Evolutionary conservation across 306 rosid species (phyloP), one percentile per base, ranked within the genome.

Genomic region (Spatholobus suberectus): DNA sequence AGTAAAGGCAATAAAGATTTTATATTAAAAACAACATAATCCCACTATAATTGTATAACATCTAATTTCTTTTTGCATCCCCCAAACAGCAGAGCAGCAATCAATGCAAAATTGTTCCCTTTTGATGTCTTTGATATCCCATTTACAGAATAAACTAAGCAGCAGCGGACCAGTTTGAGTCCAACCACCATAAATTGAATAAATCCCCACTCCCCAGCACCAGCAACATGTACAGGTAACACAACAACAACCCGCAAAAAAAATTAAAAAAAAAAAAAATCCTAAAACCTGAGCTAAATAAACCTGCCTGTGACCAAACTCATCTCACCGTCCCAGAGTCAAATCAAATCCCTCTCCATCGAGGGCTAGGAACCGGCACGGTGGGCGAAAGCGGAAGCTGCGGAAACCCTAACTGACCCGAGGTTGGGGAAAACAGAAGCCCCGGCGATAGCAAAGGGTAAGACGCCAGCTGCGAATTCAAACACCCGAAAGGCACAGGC

Each of bases 341-440:
- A 88, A 44, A 85, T 84, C 80, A 94, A 52, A 89, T 83, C 26
- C 82, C 89, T 89, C 85, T 92, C 97, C 97, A 92, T 26, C 89
- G 83, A 47, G 99, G 99, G 87, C 98, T 96, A 0, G 95, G 92
- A 43, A 82, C 87, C 1, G 95, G 98, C 51, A 96, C 90, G 0
- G 98, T 90, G 2, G 98, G 99, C 17, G 99, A 96, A 18, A 91
- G 96, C 6, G 99, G 99, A 18, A 93, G 89, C 88, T 85, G 99
- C 2, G 99, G 94, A 89, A 91, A 91, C 83, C 97, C 97, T 76
- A 94, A 76, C 63, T 87, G 89, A 5, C 90, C 93, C 3, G 97
- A 85, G 35, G 90, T 85, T 5, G 98, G 98, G 75, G 98, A 94
- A 82, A 89, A 87, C 75, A 90, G 82, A 18, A 84, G 81, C 44